A percentile compares a stretch with the other conserved stretches of the same genome.
These are phyloP conservation scores for Hypoxylon fragiforme DNA, from an alignment of 495 filamentous ascomycete genomes.

Conservation along the genomic window DNA sequence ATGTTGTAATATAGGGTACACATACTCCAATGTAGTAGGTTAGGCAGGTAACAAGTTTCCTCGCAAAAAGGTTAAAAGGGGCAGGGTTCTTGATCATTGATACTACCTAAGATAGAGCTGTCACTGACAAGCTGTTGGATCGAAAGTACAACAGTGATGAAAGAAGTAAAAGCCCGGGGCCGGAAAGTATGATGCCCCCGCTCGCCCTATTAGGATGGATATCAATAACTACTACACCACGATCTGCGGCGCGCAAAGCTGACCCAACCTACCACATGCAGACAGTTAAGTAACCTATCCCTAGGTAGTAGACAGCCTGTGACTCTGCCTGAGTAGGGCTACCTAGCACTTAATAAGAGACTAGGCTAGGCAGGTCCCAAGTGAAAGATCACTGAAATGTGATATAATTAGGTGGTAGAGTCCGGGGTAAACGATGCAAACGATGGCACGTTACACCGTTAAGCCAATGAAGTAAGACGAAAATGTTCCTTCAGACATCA, in stretches of 20 bases:
- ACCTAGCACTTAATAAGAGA: too few species aligned
- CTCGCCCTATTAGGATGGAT: not conserved
- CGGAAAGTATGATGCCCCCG: not conserved
- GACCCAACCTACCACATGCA: too few species aligned
- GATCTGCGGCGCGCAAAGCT: conserved; percentile 6
- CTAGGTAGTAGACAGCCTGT: too few species aligned
- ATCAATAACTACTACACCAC: not conserved
- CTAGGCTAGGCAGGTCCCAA: not conserved
- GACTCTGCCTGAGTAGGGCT: too few species aligned
- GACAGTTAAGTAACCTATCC: too few species aligned
- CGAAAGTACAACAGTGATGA: not conserved
- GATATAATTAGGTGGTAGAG: conserved; percentile 1
- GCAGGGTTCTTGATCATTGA: not conserved
- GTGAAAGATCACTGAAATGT: not conserved
- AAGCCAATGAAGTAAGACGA: conserved; percentile 17
- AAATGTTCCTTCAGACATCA: too few species aligned
- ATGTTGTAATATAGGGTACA: too few species aligned
- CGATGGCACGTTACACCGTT: conserved; percentile 33
- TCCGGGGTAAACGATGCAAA: conserved; percentile 36
- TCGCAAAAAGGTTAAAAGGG: not conserved
- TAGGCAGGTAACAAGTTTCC: not conserved
- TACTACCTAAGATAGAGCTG: too few species aligned
- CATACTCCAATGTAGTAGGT: too few species aligned
- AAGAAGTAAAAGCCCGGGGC: not conserved
- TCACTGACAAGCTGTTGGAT: too few species aligned